phyloP scores from a whole-genome alignment of 2,329 filamentous ascomycete genomes.

The Cladosporium sp. region DNA sequence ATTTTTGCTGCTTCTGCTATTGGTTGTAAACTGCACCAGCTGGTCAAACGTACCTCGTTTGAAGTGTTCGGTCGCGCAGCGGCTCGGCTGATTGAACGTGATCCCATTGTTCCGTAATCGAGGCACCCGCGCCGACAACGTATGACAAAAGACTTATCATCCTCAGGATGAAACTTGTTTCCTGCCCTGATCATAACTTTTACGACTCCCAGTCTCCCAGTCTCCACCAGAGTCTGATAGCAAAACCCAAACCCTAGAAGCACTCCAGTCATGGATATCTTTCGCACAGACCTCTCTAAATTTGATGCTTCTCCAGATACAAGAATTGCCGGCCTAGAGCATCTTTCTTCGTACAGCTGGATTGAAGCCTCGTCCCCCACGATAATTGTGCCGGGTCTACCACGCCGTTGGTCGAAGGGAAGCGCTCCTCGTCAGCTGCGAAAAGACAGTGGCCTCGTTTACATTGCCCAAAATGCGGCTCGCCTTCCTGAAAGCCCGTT shows the following conservation, averaged over 20 bases:
- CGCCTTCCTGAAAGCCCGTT: too few species aligned
- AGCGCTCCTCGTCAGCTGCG: too few species aligned
- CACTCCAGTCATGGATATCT: neutral
- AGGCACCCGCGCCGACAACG: neutral
- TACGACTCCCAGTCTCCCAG: neutral
- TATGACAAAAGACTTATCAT: neutral
- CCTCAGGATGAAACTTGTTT: neutral
- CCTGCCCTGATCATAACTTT: neutral
- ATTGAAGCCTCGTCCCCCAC: neutral
- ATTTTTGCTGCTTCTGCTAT: neutral
- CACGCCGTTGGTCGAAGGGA: too few species aligned
- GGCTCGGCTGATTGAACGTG: neutral
- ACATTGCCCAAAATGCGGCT: too few species aligned
- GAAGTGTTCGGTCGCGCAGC: neutral
- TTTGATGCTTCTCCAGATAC: neutral
- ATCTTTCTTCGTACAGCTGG: neutral
- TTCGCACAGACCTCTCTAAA: neutral
- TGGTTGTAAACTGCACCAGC: neutral
- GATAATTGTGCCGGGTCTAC: too few species aligned
- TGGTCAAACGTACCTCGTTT: neutral
- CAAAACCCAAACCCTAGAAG: neutral
- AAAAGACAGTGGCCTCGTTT: too few species aligned
- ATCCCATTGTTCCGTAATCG: neutral
- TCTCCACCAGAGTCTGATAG: neutral
- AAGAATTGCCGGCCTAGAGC: neutral